These are phyloP conservation scores for Plasmopara halstedii DNA, from an alignment of 352 stramenopile genomes.

Conservation along the genomic window DNA sequence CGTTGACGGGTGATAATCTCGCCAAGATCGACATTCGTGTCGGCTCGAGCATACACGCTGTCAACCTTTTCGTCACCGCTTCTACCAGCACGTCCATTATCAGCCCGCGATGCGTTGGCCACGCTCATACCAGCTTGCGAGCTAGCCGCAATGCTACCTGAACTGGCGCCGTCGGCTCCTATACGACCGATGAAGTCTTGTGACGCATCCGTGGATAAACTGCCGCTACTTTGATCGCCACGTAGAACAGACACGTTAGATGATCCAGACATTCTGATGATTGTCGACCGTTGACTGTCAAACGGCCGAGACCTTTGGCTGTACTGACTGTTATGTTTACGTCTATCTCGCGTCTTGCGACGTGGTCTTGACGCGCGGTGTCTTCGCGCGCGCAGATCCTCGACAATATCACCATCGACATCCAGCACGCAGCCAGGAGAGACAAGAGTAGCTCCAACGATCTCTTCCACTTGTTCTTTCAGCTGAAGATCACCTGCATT, in stretches of 20 bases:
- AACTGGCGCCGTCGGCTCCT: constrained; percentile 19
- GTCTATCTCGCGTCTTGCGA: constrained; percentile 12
- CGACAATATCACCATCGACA: constrained; percentile 69
- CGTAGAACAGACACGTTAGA: constrained; percentile 39
- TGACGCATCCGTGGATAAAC: constrained; percentile 41
- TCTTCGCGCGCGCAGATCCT: constrained; percentile 53
- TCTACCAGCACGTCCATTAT: constrained; percentile 29
- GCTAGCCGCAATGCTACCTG: constrained; percentile 26
- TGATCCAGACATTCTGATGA: constrained; percentile 18
- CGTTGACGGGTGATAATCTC: constrained; percentile 66
- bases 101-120: constrained; percentile 32
- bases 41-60: constrained; percentile 53
- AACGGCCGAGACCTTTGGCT: constrained; percentile 40
- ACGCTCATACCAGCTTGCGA: constrained; percentile 38
- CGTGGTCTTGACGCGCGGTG: constrained; percentile 21
- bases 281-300: constrained; percentile 33
- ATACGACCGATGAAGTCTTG: constrained; percentile 29
- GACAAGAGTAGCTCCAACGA: constrained; percentile 59
- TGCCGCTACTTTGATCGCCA: constrained; percentile 34
- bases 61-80: constrained; percentile 40
- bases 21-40: constrained; percentile 67
- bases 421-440: constrained; percentile 77
- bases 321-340: constrained; percentile 15
- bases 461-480: constrained; percentile 70
- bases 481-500: constrained; percentile 50